phyloP scores from a whole-genome alignment of 1,139 yeast species.

The Pichia sp. region DNA sequence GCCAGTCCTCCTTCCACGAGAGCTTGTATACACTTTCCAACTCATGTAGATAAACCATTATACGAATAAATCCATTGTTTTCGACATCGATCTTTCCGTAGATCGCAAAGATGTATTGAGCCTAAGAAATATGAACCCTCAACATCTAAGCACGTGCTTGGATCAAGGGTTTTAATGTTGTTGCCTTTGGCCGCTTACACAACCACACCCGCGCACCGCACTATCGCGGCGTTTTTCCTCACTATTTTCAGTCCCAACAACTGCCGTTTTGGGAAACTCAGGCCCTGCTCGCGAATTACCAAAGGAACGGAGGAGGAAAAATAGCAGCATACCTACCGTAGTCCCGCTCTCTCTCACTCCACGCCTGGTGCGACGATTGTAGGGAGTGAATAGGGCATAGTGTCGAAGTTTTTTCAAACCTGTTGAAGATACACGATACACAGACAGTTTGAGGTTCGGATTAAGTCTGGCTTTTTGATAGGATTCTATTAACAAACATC shows the following conservation, averaged over 20 bases:
- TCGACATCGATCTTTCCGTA: no score
- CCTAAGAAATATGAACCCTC: no score
- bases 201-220: constrained; percentile 7
- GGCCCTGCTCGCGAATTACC: neutral
- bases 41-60: neutral
- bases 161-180: no score
- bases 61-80: neutral
- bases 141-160: no score
- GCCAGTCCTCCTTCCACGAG: no score
- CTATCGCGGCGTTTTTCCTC: no score
- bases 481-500: constrained; percentile 8
- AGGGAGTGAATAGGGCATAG: neutral
- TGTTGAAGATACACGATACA: neutral
- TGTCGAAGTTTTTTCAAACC: constrained; percentile 10
- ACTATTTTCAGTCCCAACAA: neutral
- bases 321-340: neutral
- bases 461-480: neutral
- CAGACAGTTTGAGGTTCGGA: neutral
- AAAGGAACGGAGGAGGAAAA: neutral
- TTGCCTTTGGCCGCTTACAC: no score
- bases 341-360: neutral
- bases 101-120: no score
- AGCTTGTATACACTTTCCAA: neutral
- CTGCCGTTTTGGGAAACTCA: neutral
- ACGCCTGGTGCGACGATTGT: neutral